These are phyloP conservation scores for Tulasnella sp. DNA, from an alignment of 768 basidiomycete genomes.

Conservation along the genomic window DNA sequence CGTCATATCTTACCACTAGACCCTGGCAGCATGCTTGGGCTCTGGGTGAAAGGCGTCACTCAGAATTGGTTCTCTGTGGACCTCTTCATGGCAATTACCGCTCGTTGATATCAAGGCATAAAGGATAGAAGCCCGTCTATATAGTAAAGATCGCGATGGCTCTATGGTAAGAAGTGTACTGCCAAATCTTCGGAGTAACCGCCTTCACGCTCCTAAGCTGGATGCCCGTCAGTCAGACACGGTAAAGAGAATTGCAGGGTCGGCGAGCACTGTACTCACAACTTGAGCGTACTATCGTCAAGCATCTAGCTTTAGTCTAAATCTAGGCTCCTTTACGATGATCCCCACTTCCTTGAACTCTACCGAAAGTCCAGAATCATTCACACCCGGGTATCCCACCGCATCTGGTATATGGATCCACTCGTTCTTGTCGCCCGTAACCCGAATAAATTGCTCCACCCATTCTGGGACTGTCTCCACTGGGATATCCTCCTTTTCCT, in stretches of 20 bases:
- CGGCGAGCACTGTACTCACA: neutral
- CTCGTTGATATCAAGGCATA: neutral
- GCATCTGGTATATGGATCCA: conserved; percentile 21
- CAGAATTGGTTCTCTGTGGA: neutral
- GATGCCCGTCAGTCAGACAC: neutral
- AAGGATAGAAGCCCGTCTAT: neutral
- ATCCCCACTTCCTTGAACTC: conserved; percentile 20
- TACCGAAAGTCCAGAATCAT: conserved; percentile 13
- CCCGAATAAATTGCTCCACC: neutral
- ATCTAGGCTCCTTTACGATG: conserved; percentile 19
- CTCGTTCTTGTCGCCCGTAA: conserved; percentile 10
- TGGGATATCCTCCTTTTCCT: neutral
- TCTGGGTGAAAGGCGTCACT: neutral
- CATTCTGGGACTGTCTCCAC: conserved; percentile 12
- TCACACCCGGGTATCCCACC: conserved; percentile 15
- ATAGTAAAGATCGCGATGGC: neutral
- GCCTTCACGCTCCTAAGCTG: neutral
- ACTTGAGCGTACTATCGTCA: neutral
- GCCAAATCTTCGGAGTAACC: neutral
- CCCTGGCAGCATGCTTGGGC: neutral
- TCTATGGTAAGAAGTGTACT: neutral
- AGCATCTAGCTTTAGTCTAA: conserved; percentile 6
- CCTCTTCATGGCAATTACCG: neutral
- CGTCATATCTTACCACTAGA: neutral
- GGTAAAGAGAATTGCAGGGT: neutral